Conservation (phyloP, 2,329 filamentous ascomycete species). For the Coniochaeta sp. region DNA sequence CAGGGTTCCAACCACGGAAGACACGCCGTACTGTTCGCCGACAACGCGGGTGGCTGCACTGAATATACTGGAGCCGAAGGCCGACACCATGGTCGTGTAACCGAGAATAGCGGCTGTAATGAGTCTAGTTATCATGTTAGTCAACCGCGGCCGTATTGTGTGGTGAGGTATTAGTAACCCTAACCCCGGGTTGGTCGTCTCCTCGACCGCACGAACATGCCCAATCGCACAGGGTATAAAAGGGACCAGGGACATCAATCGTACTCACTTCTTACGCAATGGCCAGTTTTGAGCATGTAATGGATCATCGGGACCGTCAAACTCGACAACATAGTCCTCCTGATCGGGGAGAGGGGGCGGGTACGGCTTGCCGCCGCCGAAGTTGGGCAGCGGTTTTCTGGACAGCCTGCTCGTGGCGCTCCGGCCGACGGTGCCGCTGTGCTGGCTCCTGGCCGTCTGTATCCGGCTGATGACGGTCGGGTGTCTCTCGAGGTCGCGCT, state of each 20-base stretch:
- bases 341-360: slow-evolving; percentile 62
- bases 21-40: slow-evolving; percentile 52
- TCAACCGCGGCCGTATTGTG: too few species aligned
- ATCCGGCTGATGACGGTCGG: slow-evolving; percentile 65
- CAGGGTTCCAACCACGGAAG: slow-evolving; percentile 53
- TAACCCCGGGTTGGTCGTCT: too few species aligned
- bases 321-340: slow-evolving; percentile 78
- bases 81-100: slow-evolving; percentile 64
- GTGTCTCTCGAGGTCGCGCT: slow-evolving; percentile 61
- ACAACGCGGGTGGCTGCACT: slow-evolving; percentile 57
- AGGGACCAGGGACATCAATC: too few species aligned
- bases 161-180: too few species aligned
- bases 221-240: too few species aligned
- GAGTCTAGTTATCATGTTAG: slow-evolving; percentile 32
- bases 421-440: slow-evolving; percentile 64
- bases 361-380: slow-evolving; percentile 67
- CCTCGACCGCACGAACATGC: too few species aligned
- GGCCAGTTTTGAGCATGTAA: slow-evolving; percentile 87
- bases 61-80: slow-evolving; percentile 72
- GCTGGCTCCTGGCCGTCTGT: slow-evolving; percentile 63
- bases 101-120: slow-evolving; percentile 61
- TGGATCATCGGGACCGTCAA: slow-evolving; percentile 76
- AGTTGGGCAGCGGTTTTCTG: slow-evolving; percentile 55
- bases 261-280: slow-evolving; percentile 67
- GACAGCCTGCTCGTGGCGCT: slow-evolving; percentile 34